phyloP scores from a whole-genome alignment of 306 rosid genomes.

The Rosa lucieae region DNA sequence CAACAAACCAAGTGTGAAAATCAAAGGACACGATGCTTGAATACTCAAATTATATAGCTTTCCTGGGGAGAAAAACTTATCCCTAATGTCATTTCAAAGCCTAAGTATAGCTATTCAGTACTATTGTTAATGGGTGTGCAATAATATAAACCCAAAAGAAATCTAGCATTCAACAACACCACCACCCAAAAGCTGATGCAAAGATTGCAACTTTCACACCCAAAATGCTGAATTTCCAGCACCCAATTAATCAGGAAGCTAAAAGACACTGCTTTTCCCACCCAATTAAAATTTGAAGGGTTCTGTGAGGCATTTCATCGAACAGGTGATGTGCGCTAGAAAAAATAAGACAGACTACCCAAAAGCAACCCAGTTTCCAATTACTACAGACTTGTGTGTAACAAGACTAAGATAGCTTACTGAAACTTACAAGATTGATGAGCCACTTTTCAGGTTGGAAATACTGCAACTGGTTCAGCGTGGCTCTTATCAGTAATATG shows the following conservation, averaged over 20 bases:
- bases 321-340: not conserved
- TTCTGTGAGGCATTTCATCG: conserved; percentile 14
- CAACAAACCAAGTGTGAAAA: not conserved
- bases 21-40: not conserved
- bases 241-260: not conserved
- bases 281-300: not conserved
- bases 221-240: not conserved
- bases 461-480: not conserved
- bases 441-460: not conserved
- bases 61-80: not conserved
- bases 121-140: not conserved
- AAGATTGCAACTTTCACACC: not conserved
- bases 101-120: not conserved
- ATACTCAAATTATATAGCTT: not conserved
- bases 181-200: not conserved
- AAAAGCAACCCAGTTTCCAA: not conserved
- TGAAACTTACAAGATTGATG: not conserved
- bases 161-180: not conserved
- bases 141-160: not conserved
- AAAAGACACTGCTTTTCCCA: not conserved
- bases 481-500: not conserved
- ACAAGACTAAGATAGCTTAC: conserved; percentile 2
- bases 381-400: not conserved
- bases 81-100: not conserved
- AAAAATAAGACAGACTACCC: not conserved